Evolutionary conservation across 805 yeast genomes (phyloP).

Genomic region (Candida orba): DNA sequence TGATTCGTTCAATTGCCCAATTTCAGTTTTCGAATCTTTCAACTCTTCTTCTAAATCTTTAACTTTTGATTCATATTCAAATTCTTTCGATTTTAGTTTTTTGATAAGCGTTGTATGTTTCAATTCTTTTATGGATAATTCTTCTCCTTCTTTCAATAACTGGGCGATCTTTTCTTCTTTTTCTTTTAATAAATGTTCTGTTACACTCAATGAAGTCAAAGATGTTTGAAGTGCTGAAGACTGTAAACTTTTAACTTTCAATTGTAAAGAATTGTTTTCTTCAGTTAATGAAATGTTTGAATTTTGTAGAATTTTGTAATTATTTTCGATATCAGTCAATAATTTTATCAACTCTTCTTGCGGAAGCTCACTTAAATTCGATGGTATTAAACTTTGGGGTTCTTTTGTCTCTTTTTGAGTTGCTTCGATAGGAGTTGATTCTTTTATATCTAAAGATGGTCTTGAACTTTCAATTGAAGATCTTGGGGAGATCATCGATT

Average conservation of each 20-base stretch:
- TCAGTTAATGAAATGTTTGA: slow-evolving; percentile 12
- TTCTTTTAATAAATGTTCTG: slow-evolving; percentile 28
- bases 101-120: slow-evolving; percentile 61
- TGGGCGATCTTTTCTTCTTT: slow-evolving; percentile 56
- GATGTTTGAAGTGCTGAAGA: background rate
- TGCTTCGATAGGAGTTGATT: background rate
- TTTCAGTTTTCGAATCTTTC: slow-evolving; percentile 18
- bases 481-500: background rate
- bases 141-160: slow-evolving; percentile 69
- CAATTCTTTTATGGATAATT: slow-evolving; percentile 63
- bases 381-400: slow-evolving; percentile 5
- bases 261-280: slow-evolving; percentile 20
- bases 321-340: slow-evolving; percentile 11
- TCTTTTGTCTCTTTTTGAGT: background rate
- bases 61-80: slow-evolving; percentile 30
- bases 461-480: slow-evolving; percentile 5
- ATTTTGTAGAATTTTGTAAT: slow-evolving; percentile 9
- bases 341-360: slow-evolving; percentile 13
- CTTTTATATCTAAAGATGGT: background rate
- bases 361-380: slow-evolving; percentile 8
- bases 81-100: slow-evolving; percentile 43
- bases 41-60: slow-evolving; percentile 9
- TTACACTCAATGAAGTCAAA: slow-evolving; percentile 1
- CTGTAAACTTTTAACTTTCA: slow-evolving; percentile 11
- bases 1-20: slow-evolving; percentile 20